Evolutionary conservation across 306 rosid species (phyloP), one percentile per base, ranked within the genome.

Genomic region (Styphnolobium japonicum): DNA sequence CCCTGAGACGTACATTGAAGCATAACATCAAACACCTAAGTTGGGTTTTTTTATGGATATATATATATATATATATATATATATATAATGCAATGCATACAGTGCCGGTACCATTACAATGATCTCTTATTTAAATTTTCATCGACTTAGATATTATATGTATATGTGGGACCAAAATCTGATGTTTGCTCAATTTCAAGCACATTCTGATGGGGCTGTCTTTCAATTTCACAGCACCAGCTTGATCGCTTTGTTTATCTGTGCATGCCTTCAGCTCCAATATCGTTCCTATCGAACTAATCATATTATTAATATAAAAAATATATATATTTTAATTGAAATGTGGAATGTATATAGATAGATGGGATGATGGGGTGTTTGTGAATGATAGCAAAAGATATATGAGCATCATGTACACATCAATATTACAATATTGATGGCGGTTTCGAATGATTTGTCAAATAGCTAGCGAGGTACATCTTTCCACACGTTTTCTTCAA

Each of bases 11-110:
- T 27, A 27, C 49, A 62, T 56, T 23, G 4, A 78, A 56, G 61
- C 66, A 66, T 71, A 75, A 72, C 86, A 79, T 64, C 87, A 81
- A 69, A 34, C 75, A 83, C 85, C 83, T 76, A 74, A 79, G 71
- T 67, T 67, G 75, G 75, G 21, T 25, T 70, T 71, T 43, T 42
- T 40, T 71, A 19, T 65, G 57, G 23, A n/a, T n/a, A n/a, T n/a
- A n/a, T n/a, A n/a, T n/a, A n/a, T n/a, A n/a, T n/a, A n/a, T n/a
- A n/a, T n/a, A n/a, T n/a, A n/a, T n/a, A n/a, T n/a, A n/a, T 80
- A 51, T 34, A 18, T 66, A 56, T 81, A 76, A 40, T 77, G 81
- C 71, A 67, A 79, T 53, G 56, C 29, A 56, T 39, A 49, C 49
- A 69, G 31, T 49, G 22, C 49, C 31, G 27, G 18, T 39, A 49